phyloP scores from a whole-genome alignment of 352 stramenopile genomes.

The Phytophthora litchii region DNA sequence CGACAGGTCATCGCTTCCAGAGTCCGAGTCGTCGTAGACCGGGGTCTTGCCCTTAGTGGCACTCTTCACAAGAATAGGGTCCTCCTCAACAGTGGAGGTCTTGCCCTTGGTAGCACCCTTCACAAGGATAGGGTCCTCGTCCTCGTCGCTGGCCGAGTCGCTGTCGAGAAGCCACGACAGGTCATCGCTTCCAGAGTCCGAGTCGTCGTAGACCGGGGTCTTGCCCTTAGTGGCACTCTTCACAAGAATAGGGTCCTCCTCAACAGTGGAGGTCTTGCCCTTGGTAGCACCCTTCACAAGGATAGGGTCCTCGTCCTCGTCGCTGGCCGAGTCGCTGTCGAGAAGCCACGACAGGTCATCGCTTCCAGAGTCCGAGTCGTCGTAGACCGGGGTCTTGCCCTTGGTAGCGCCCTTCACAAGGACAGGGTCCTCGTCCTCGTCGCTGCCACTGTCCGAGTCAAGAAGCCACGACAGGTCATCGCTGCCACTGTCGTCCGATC shows the following conservation, averaged over 20 bases:
- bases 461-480: conserved; percentile 18
- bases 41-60: conserved; percentile 8
- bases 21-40: background rate
- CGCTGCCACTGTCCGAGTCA: conserved; percentile 14
- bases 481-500: conserved; percentile 9
- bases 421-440: conserved; percentile 4
- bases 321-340: conserved; percentile 16
- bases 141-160: conserved; percentile 12
- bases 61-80: conserved; percentile 9
- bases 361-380: conserved; percentile 7
- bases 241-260: conserved; percentile 3
- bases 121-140: background rate
- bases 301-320: background rate
- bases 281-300: conserved; percentile 11
- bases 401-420: conserved; percentile 13
- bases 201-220: background rate
- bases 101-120: conserved; percentile 16
- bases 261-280: conserved; percentile 1
- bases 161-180: conserved; percentile 23
- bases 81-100: background rate
- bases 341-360: conserved; percentile 25
- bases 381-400: background rate
- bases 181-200: conserved; percentile 15
- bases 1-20: conserved; percentile 22
- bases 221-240: conserved; percentile 15